Conservation (phyloP, 768 basidiomycete species). For the Leucosporidium creatinivorum region DNA sequence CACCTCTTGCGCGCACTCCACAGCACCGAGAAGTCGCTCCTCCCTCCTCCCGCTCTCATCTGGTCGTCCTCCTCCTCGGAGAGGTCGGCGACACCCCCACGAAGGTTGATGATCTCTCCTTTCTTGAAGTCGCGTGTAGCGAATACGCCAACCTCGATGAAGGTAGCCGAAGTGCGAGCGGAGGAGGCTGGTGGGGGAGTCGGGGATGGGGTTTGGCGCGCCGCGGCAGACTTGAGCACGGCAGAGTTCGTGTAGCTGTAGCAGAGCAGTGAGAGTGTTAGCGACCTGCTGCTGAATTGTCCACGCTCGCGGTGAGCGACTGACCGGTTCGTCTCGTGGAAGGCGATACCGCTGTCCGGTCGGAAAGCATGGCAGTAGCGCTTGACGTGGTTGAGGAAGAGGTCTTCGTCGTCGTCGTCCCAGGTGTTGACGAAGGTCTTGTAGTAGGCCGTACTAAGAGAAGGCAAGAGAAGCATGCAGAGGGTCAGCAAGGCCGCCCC, state of each 20-base stretch:
- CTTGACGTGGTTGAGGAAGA: conserved; percentile 12
- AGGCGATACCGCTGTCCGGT: conserved; percentile 30
- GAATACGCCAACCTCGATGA: conserved; percentile 32
- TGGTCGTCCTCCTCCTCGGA: conserved; percentile 30
- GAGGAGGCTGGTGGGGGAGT: conserved; percentile 1
- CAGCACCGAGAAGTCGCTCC: conserved; percentile 29
- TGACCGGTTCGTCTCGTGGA: conserved; percentile 30
- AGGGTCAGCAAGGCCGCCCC: not conserved
- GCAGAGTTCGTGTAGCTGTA: not conserved
- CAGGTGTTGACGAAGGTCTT: conserved; percentile 9
- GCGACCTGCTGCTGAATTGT: not conserved
- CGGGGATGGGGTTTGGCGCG: conserved; percentile 1
- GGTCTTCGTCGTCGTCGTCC: conserved; percentile 6
- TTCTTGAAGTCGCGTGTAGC: conserved; percentile 32
- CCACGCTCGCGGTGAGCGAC: not conserved
- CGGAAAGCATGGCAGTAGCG: conserved; percentile 27
- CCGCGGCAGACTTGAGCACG: not conserved
- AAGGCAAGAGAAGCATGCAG: not conserved
- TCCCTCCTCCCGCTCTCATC: conserved; percentile 10
- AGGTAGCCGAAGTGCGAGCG: not conserved
- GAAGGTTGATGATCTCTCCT: conserved; percentile 25
- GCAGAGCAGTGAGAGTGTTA: too few species aligned
- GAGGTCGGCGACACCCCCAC: conserved; percentile 25
- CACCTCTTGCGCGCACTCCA: conserved; percentile 25
- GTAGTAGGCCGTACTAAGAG: conserved; percentile 2